Conservation (phyloP, 139 green algal genomes). For the Tetraselmis striata region DNA sequence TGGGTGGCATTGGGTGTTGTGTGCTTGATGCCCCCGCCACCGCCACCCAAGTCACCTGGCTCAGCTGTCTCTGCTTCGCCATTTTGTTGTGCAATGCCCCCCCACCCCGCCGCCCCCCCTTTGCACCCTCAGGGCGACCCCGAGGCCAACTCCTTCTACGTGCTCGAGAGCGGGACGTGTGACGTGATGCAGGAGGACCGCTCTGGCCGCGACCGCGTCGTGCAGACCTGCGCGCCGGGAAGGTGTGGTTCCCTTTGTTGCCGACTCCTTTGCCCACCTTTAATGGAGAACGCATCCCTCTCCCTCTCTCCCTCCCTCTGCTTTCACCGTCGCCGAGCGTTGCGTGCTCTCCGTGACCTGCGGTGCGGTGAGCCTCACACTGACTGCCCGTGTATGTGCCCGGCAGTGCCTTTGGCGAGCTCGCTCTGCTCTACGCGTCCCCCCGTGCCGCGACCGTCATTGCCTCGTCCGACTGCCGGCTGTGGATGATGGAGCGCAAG, state of each 20-base stretch:
- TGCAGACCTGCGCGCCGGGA: slow-evolving; percentile 36
- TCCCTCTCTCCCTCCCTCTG: no score
- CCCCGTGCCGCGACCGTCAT: slow-evolving; percentile 81
- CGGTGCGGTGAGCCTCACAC: no score
- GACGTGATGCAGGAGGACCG: no score
- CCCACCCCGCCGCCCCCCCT: not conserved
- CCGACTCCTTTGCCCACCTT: no score
- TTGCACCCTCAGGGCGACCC: slow-evolving; percentile 33
- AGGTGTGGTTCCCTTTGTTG: no score
- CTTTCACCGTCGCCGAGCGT: no score
- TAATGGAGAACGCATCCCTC: no score
- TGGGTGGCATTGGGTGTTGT: no score
- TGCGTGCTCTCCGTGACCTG: no score
- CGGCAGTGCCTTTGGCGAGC: slow-evolving; percentile 86
- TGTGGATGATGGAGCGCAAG: slow-evolving; percentile 75
- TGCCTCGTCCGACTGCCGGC: slow-evolving; percentile 45
- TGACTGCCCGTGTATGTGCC: no score
- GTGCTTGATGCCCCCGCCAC: not conserved
- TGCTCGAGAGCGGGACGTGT: slow-evolving; percentile 47
- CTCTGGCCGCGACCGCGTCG: no score
- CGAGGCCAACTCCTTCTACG: slow-evolving; percentile 51
- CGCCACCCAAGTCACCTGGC: not conserved
- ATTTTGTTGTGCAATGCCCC: not conserved
- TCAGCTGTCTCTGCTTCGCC: not conserved
- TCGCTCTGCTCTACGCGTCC: slow-evolving; percentile 84